Conservation (phyloP, 1,139 yeast genomes). For the Taphrina deformans region DNA sequence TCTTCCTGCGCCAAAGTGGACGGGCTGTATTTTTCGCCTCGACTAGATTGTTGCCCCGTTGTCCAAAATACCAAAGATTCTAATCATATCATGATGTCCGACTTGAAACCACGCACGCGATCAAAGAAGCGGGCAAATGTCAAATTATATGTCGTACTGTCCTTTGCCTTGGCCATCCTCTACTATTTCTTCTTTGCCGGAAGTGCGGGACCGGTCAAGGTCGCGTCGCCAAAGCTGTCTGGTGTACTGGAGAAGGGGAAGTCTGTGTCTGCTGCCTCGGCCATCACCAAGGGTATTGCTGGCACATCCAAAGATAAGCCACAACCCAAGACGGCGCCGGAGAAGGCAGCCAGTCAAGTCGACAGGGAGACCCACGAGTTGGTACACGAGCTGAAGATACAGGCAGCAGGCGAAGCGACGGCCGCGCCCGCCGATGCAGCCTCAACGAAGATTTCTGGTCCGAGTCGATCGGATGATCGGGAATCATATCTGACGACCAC, state of each 20-base stretch:
- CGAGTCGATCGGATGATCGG: background rate
- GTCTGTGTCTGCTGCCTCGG: slow-evolving; percentile 4
- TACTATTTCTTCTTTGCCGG: slow-evolving; percentile 13
- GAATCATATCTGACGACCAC: slow-evolving; percentile 12
- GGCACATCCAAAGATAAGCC: slow-evolving; percentile 9
- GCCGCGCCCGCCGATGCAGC: background rate
- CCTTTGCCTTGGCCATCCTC: background rate
- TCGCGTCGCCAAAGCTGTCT: background rate
- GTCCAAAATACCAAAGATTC: too few relatives aligned
- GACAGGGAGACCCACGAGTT: slow-evolving; percentile 25
- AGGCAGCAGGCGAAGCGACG: slow-evolving; percentile 11
- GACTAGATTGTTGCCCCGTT: too few relatives aligned
- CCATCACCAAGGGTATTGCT: slow-evolving; percentile 11
- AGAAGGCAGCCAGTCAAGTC: background rate
- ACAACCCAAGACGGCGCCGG: background rate
- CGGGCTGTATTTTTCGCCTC: too few relatives aligned
- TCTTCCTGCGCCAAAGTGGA: too few relatives aligned
- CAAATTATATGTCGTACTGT: background rate
- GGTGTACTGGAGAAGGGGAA: background rate
- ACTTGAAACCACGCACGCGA: slow-evolving; percentile 22
- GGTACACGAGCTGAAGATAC: slow-evolving; percentile 29
- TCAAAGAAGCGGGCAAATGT: slow-evolving; percentile 1
- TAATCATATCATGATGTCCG: slow-evolving; percentile 25
- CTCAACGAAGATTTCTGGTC: background rate
- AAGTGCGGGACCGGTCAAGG: background rate